phyloP scores from a whole-genome alignment of 345 rosid genomes.

The Citrus glauca region DNA sequence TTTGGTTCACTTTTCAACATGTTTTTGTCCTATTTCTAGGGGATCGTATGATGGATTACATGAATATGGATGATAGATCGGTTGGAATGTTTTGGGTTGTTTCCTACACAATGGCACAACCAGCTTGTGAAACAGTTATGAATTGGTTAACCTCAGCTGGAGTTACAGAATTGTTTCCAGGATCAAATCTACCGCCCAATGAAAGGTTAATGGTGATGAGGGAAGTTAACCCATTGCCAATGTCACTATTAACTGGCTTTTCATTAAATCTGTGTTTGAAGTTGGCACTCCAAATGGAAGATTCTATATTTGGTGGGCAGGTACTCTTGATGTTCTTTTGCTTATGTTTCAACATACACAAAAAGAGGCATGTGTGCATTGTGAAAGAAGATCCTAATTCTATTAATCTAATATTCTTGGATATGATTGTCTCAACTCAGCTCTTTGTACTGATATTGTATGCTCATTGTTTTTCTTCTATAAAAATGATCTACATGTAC shows the following conservation, averaged over 20 bases:
- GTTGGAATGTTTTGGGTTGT: conserved; percentile 99
- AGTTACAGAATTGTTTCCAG: conserved; percentile 55
- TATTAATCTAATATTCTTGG: background rate
- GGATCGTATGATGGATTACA: conserved; percentile 88
- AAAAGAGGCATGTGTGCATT: background rate
- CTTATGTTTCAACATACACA: conserved; percentile 1
- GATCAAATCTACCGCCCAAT: conserved; percentile 59
- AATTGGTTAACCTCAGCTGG: conserved; percentile 86
- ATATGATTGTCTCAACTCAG: background rate
- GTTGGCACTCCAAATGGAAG: conserved; percentile 81
- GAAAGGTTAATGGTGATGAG: conserved; percentile 77
- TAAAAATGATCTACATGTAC: background rate
- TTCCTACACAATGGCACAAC: conserved; percentile 93
- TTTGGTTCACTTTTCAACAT: conserved; percentile 12
- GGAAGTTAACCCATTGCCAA: conserved; percentile 95
- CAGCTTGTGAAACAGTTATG: conserved; percentile 81
- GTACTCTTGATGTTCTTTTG: conserved; percentile 39
- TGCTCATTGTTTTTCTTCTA: background rate
- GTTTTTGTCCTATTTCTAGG: conserved; percentile 43
- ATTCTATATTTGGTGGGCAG: conserved; percentile 78
- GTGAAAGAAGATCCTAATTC: background rate
- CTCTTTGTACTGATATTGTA: background rate
- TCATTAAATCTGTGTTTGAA: conserved; percentile 79
- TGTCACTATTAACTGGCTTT: conserved; percentile 86
- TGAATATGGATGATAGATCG: conserved; percentile 95